Conservation (phyloP, 331 rosid species). For the Spiraea crenata region DNA sequence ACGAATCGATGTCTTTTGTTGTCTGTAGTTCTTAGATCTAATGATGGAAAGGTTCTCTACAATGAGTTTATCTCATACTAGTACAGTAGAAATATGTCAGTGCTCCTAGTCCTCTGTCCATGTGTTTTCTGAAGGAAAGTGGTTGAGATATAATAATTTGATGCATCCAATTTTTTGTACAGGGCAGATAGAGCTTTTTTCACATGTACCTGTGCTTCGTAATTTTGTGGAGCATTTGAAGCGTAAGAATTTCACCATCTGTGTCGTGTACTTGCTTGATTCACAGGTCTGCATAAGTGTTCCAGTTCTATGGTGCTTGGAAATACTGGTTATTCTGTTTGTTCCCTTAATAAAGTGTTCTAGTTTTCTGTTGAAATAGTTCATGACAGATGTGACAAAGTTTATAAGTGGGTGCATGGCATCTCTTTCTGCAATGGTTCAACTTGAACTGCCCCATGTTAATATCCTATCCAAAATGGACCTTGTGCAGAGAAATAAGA, state of each 20-base stretch:
- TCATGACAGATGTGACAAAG: conserved; percentile 89
- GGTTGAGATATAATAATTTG: neutral
- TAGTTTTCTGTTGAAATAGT: conserved; percentile 40
- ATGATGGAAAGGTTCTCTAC: neutral
- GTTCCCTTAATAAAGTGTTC: conserved; percentile 11
- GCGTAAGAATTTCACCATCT: conserved; percentile 67
- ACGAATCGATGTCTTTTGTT: neutral
- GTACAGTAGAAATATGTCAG: neutral
- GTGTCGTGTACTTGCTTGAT: conserved; percentile 87
- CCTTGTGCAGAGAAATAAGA: conserved; percentile 65
- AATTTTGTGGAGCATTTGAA: conserved; percentile 89
- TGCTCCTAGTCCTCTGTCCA: neutral
- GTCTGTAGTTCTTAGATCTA: conserved; percentile 8
- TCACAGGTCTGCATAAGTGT: conserved; percentile 66
- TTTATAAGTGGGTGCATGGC: conserved; percentile 96
- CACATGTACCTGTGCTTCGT: conserved; percentile 78
- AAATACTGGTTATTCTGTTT: neutral
- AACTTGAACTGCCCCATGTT: conserved; percentile 86
- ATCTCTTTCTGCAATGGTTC: conserved; percentile 91
- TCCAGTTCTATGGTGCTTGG: neutral
- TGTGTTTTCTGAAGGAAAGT: neutral
- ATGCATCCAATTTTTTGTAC: neutral
- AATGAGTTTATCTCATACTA: neutral
- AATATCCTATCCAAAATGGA: conserved; percentile 96
- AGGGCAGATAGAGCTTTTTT: conserved; percentile 94